Base-by-base conservation (phyloP, 2,329 filamentous ascomycete genomes). In the Fusarium equiseti region DNA sequence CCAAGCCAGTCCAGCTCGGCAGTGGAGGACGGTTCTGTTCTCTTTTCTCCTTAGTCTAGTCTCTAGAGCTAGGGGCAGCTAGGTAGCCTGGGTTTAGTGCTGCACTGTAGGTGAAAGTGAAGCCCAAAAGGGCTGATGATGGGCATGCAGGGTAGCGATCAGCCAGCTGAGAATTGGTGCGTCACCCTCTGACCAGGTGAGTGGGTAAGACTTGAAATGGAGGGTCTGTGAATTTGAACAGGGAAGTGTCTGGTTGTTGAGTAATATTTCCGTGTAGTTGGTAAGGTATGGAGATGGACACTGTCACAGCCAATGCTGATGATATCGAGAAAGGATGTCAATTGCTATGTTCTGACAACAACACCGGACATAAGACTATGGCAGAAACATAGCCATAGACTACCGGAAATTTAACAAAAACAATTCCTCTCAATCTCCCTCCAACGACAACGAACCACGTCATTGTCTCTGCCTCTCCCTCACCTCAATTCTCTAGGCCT, bases 361-460 rank as follows among this genome's bases (percentile, higher is more conserved):
- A 12, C 11, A 13, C 10, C 3, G 10, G 13, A 24, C 20, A 27
- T 26, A 18, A 18, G 15, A 24, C 8, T 13, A n/a, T 6, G n/a
- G 18, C 13, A 52, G 18, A 42, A 35, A 40, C 45, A 40, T 29
- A 20, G 5, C 18, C 35, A 40, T 7, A 32, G 18, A 46, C 8
- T 15, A n/a, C 15, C 22, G 52, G 40, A 46, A 32, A 55, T 18
- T 24, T 40, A 18, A 26, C 7, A 29, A 49, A 49, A 15, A 63
- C 35, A 57, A 22, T 27, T 13, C 18, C 32, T 42, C n/a, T 10
- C 16, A 24, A 44, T 31, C 13, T 38, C 20, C 43, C 38, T 27
- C 61, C 61, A 64, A 44, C 44, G 32, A 64, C 22, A 32, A 38
- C 5, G 15, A 40, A 64, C 32, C 65, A 72, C 69, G 56, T 72